Evolutionary conservation across 1,284 basidiomycete species (phyloP).

Genomic region (Ganoderma lingzhi): DNA sequence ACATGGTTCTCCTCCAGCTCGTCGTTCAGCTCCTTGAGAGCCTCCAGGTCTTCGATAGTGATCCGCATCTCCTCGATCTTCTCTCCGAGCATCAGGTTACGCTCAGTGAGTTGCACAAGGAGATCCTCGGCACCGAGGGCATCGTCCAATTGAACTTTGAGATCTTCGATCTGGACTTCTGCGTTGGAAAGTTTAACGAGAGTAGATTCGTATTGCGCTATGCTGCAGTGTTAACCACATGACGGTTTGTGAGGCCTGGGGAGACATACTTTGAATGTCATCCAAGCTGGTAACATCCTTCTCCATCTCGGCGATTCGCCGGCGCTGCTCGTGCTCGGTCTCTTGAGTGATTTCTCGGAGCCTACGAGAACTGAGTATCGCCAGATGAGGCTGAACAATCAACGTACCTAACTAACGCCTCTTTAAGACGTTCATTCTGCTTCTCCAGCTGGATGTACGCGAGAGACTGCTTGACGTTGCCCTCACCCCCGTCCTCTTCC

Average conservation of each 20-base stretch:
- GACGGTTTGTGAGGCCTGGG: not conserved
- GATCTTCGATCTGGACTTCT: conserved; percentile 91
- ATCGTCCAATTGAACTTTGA: conserved; percentile 95
- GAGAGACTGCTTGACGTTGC: conserved; percentile 67
- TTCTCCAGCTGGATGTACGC: conserved; percentile 94
- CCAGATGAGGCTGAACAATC: not conserved
- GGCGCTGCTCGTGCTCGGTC: conserved; percentile 86
- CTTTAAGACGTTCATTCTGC: conserved; percentile 95
- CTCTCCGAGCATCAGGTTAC: conserved; percentile 92
- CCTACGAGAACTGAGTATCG: conserved; percentile 47
- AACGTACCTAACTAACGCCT: conserved; percentile 84
- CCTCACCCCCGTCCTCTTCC: conserved; percentile 51
- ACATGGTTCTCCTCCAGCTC: conserved; percentile 97
- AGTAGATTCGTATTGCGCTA: conserved; percentile 83
- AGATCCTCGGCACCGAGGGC: conserved; percentile 96
- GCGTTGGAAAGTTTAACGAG: conserved; percentile 85
- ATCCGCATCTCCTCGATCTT: conserved; percentile 97
- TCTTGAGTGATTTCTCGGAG: conserved; percentile 90
- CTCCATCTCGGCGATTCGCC: conserved; percentile 88
- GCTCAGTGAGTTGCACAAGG: conserved; percentile 94
- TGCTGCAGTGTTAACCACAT: not conserved
- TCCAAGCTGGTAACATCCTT: conserved; percentile 80
- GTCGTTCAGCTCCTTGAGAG: conserved; percentile 95
- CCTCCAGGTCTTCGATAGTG: conserved; percentile 95
- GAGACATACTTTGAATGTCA: conserved; percentile 68